These are phyloP conservation scores for Lactifluus pinguis DNA, from an alignment of 768 basidiomycete genomes.

Conservation along the genomic window DNA sequence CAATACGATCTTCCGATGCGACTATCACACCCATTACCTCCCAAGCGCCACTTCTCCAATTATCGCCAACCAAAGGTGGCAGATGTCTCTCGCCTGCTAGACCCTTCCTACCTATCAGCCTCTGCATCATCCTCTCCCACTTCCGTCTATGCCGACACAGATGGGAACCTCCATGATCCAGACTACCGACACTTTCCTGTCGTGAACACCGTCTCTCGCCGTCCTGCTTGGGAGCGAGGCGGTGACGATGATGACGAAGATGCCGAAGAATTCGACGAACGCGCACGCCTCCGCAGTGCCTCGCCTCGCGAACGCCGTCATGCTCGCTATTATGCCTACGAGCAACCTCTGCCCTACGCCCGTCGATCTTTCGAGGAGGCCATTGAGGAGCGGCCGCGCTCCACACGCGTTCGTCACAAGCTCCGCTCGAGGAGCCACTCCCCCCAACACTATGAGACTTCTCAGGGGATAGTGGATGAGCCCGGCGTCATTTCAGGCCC, in stretches of 20 bases:
- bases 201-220: slow-evolving; percentile 22
- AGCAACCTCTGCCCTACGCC: slow-evolving; percentile 11
- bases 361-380: slow-evolving; percentile 15
- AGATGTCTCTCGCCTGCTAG: slow-evolving; percentile 55
- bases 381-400: background rate
- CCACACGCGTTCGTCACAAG: slow-evolving; percentile 12
- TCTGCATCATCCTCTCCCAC: slow-evolving; percentile 23
- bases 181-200: slow-evolving; percentile 58
- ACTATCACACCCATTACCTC: slow-evolving; percentile 27
- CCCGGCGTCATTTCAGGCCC: background rate
- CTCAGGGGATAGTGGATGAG: background rate
- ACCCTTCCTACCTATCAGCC: slow-evolving; percentile 47
- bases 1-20: slow-evolving; percentile 21
- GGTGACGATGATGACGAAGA: slow-evolving; percentile 23
- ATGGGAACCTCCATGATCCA: slow-evolving; percentile 58
- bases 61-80: slow-evolving; percentile 24
- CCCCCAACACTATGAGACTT: background rate
- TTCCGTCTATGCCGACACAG: slow-evolving; percentile 48
- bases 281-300: slow-evolving; percentile 2
- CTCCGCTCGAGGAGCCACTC: slow-evolving; percentile 15
- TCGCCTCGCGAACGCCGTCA: slow-evolving; percentile 19
- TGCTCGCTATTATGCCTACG: slow-evolving; percentile 13
- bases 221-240: slow-evolving; percentile 30
- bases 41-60: slow-evolving; percentile 15
- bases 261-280: slow-evolving; percentile 7